Percentiles rank a stretch among this genome's conserved stretches.
Evolutionary conservation across 2,329 filamentous ascomycete genomes (phyloP).

Genomic region (Fusarium sp.): DNA sequence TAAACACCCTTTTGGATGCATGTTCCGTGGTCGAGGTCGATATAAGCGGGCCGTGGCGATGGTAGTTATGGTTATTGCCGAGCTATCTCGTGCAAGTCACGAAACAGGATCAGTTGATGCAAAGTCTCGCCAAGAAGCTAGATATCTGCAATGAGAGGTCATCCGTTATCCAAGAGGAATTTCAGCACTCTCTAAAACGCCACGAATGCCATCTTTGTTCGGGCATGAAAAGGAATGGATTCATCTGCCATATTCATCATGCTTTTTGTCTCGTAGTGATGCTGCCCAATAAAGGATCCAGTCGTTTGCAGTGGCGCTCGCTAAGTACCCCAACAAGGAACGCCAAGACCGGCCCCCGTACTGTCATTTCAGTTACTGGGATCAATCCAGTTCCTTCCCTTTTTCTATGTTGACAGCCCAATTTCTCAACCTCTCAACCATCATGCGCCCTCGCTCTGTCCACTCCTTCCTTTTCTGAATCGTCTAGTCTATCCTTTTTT

Average conservation of each 20-base stretch:
- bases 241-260: neutral
- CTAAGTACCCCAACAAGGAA: constrained; percentile 36
- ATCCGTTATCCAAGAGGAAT: neutral
- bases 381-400: constrained; percentile 21
- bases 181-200: neutral
- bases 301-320: constrained; percentile 34
- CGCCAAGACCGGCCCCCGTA: constrained; percentile 38
- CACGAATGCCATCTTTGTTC: neutral
- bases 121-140: neutral
- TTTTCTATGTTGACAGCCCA: constrained; percentile 25
- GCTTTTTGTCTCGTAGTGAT: constrained; percentile 3
- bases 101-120: neutral
- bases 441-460: constrained; percentile 24
- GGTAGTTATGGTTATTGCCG: neutral
- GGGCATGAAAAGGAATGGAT: neutral
- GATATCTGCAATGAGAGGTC: neutral
- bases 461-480: constrained; percentile 27
- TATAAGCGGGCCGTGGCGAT: constrained; percentile 38
- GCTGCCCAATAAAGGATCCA: constrained; percentile 26
- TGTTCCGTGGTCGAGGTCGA: neutral
- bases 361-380: constrained; percentile 39
- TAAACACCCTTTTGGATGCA: constrained; percentile 4
- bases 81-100: constrained; percentile 19
- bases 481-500: constrained; percentile 15
- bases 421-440: constrained; percentile 33